Evolutionary conservation across 345 rosid genomes (phyloP).

Genomic region (Citrus sp.): DNA sequence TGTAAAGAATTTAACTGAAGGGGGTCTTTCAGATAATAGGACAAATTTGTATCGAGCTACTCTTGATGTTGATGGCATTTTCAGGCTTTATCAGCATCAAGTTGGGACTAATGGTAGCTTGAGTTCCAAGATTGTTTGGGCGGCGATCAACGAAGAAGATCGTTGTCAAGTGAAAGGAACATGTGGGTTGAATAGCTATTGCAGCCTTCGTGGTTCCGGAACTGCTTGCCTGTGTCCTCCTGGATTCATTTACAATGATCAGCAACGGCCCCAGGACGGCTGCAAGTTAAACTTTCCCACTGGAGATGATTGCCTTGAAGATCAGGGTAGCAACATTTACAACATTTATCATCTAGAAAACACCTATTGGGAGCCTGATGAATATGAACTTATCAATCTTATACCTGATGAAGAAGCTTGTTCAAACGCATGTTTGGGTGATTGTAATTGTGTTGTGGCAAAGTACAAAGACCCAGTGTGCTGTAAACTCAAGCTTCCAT

Average conservation of each 20-base stretch:
- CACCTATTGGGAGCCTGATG: background rate
- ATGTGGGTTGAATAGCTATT: background rate
- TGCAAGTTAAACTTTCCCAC: background rate
- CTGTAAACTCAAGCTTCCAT: background rate
- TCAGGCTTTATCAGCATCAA: too few relatives aligned
- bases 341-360: background rate
- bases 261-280: background rate
- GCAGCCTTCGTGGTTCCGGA: background rate
- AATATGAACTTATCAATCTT: background rate
- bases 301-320: background rate
- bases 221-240: background rate
- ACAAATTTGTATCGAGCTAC: too few relatives aligned
- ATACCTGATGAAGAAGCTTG: background rate
- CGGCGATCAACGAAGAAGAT: background rate
- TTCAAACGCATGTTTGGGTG: background rate
- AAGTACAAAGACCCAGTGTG: background rate
- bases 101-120: too few relatives aligned
- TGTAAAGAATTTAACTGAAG: too few relatives aligned
- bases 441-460: background rate
- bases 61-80: too few relatives aligned
- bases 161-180: slow-evolving; percentile 4
- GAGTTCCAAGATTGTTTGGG: background rate
- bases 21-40: too few relatives aligned
- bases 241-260: background rate
- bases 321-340: background rate